A percentile compares a stretch with the other conserved stretches of the same genome.
Conservation (phyloP, 805 yeast species). For the Saccharomycopsis amapae region DNA sequence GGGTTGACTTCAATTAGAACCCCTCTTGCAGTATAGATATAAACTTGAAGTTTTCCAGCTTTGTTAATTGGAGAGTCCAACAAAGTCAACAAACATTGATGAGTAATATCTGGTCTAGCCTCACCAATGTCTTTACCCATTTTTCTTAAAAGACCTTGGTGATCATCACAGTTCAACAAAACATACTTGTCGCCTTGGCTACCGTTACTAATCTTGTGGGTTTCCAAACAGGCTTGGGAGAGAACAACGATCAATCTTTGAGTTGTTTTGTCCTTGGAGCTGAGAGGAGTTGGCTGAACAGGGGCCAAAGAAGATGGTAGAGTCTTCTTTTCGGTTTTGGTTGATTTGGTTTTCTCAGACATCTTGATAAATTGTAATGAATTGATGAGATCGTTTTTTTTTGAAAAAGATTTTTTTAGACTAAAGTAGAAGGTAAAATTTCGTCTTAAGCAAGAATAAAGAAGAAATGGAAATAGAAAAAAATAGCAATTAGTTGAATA, state of each 20-base stretch:
- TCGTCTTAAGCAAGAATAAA: too few species aligned
- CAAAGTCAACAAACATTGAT: constrained; percentile 89
- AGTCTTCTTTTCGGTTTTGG: constrained; percentile 22
- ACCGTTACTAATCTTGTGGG: constrained; percentile 78
- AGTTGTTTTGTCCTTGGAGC: constrained; percentile 78
- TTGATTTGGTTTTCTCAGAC: not conserved
- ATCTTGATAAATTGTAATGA: not conserved
- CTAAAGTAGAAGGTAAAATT: not conserved
- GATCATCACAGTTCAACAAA: constrained; percentile 93
- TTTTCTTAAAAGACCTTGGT: constrained; percentile 88
- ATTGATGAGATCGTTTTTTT: not conserved
- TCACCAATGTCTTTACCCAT: constrained; percentile 97
- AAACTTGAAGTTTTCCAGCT: constrained; percentile 94
- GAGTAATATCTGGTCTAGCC: constrained; percentile 99
- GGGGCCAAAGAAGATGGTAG: constrained; percentile 78
- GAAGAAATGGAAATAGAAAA: too few species aligned
- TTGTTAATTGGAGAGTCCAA: constrained; percentile 97
- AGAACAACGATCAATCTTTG: constrained; percentile 90
- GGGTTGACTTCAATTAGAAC: constrained; percentile 95
- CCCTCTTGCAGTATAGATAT: constrained; percentile 91
- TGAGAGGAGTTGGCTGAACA: constrained; percentile 71
- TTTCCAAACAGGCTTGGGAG: constrained; percentile 91
- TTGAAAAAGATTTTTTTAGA: not conserved
- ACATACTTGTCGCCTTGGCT: constrained; percentile 90
- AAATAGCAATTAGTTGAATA: too few species aligned